phyloP scores from a whole-genome alignment of 129 eudicot species.

The Oenanthe sinensis region DNA sequence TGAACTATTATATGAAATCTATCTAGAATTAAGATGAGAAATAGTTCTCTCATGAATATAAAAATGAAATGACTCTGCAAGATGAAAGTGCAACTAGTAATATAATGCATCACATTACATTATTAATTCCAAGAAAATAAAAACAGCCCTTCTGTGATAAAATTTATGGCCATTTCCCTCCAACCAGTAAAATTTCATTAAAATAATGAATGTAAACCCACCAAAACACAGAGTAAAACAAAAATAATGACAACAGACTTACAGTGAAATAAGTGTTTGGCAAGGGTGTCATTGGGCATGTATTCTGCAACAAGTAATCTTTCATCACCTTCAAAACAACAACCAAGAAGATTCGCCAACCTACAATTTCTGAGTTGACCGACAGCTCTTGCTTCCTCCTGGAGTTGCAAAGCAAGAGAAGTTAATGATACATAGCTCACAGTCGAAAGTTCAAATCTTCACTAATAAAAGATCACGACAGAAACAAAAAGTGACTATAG shows the following conservation, averaged over 20 bases:
- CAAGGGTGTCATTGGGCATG: constrained; percentile 88
- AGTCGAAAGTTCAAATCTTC: neutral
- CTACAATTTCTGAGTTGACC: constrained; percentile 74
- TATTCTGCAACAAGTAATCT: constrained; percentile 79
- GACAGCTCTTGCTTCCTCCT: constrained; percentile 93
- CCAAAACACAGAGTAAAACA: neutral
- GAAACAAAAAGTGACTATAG: neutral
- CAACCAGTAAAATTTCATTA: neutral
- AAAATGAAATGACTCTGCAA: neutral
- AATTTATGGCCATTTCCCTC: neutral
- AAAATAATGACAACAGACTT: constrained; percentile 17
- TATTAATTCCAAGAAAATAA: neutral
- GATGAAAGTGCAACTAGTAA: too few relatives aligned
- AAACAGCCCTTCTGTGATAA: neutral
- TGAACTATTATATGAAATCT: neutral
- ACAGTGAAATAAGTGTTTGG: constrained; percentile 85
- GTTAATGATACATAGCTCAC: neutral
- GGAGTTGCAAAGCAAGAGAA: constrained; percentile 13
- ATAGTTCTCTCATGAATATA: neutral
- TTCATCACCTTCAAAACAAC: constrained; percentile 87
- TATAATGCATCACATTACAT: neutral
- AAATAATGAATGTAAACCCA: neutral
- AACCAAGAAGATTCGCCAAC: constrained; percentile 78
- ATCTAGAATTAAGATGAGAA: neutral
- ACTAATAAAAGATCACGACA: neutral